These are phyloP conservation scores for Leptoxyphium fumago DNA, from an alignment of 2,329 filamentous ascomycete genomes.

Conservation along the genomic window DNA sequence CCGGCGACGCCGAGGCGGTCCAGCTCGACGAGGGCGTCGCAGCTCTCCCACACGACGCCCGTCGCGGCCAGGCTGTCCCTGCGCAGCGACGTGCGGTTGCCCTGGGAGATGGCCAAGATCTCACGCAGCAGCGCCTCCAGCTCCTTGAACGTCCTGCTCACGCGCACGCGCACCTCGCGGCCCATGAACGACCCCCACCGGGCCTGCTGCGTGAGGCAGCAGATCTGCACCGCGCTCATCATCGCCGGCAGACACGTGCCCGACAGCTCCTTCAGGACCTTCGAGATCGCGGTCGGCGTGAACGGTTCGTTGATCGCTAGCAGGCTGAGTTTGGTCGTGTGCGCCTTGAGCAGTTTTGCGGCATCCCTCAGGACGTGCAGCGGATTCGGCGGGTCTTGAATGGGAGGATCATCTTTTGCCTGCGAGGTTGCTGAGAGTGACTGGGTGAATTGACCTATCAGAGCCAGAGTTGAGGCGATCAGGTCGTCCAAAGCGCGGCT, in stretches of 20 bases:
- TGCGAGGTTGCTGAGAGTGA: constrained; percentile 12
- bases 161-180: constrained; percentile 46
- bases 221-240: constrained; percentile 51
- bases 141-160: constrained; percentile 47
- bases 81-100: constrained; percentile 27
- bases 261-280: constrained; percentile 58
- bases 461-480: constrained; percentile 15
- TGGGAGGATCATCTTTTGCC: constrained; percentile 5
- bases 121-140: constrained; percentile 44
- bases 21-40: constrained; percentile 55
- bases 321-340: constrained; percentile 76
- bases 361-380: constrained; percentile 59
- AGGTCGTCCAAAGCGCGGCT: constrained; percentile 15
- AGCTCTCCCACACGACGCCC: constrained; percentile 69
- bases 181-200: constrained; percentile 50
- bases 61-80: constrained; percentile 46
- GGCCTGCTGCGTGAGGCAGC: constrained; percentile 35
- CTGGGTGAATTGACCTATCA: constrained; percentile 18
- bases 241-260: constrained; percentile 60
- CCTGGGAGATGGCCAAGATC: constrained; percentile 42
- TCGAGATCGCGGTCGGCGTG: constrained; percentile 58
- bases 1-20: constrained; percentile 54
- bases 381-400: constrained; percentile 31
- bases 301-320: constrained; percentile 79
- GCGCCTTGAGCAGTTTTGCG: constrained; percentile 59